A percentile compares a stretch with the other conserved stretches of the same genome.
phyloP scores from a whole-genome alignment of 345 rosid species.

The Luvunga scandens region DNA sequence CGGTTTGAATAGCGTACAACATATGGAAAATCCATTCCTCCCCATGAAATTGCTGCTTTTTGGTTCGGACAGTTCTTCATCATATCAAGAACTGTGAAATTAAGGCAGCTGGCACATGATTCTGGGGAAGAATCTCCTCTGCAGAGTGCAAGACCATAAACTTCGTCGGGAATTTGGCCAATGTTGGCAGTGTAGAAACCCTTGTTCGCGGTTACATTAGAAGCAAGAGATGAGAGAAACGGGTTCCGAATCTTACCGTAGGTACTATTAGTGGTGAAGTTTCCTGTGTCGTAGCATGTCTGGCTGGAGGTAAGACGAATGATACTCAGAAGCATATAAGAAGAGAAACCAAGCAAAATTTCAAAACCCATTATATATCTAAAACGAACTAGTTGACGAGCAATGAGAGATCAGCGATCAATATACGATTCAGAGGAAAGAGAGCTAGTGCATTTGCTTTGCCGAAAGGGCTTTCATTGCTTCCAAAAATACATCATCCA shows the following conservation, averaged over 20 bases:
- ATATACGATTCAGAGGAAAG: too few species aligned
- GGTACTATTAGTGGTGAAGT: not conserved
- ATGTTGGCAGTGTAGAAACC: slow-evolving; percentile 16
- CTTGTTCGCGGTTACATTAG: not conserved
- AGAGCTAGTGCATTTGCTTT: too few species aligned
- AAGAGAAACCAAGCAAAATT: not conserved
- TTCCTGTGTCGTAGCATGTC: not conserved
- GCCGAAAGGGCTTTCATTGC: too few species aligned
- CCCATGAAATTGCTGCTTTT: slow-evolving; percentile 7
- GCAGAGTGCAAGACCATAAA: slow-evolving; percentile 39
- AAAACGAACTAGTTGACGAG: too few species aligned
- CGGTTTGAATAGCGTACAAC: slow-evolving; percentile 21
- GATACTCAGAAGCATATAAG: not conserved
- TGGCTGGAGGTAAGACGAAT: not conserved
- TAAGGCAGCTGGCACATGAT: slow-evolving; percentile 36
- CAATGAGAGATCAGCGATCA: too few species aligned
- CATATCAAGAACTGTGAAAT: slow-evolving; percentile 2
- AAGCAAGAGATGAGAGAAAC: not conserved
- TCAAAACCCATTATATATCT: not conserved
- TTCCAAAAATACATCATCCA: too few species aligned
- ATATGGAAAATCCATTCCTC: not conserved
- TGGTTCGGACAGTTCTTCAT: slow-evolving; percentile 27
- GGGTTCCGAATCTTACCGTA: not conserved
- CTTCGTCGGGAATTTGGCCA: slow-evolving; percentile 19
- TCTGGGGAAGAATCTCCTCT: slow-evolving; percentile 35